Evolutionary conservation across 1,284 basidiomycete genomes (phyloP), one percentile per base, ranked within the genome.

Genomic region (Sporisorium sorghi): DNA sequence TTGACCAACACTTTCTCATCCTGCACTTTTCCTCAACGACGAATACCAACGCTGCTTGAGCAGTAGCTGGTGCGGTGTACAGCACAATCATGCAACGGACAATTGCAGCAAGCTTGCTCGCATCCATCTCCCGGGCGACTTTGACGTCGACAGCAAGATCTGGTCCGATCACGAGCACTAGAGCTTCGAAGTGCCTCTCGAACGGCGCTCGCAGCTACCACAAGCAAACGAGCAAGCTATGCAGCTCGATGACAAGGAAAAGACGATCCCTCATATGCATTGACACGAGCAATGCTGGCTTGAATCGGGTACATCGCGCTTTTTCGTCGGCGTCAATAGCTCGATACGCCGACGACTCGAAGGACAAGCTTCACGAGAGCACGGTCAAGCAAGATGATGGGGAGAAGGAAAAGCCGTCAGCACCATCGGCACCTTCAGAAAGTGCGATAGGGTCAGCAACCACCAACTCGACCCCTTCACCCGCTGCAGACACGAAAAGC

Each of bases 261-360:
- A 21, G 15, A 10, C n/a, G 9, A 19, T 4, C 6, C 0, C 17
- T 19, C n/a, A 1, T 19, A 28, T 11, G 24, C 7, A 30, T 3
- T 4, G 19, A 24, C 26, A 37, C 8, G 8, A 12, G 5, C 14
- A 4, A 39, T 14, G n/a, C 14, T 1, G 21, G 10, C 26, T 52
- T 19, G 24, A 35, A 6, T 5, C 24, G 19, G 6, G 15, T 2
- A 0, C 6, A 9, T 43, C 52, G 48, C 23, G 14, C 4, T 19
- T 60, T 67, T 26, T 26, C 49, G n/a, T 35, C 49, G 1, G 15
- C 43, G 14, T 60, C 64, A 3, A 58, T 49, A 33, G 24, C 26
- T 26, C 54, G 58, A 21, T 55, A 19, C 11, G 46, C 50, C 8
- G 56, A 66, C 21, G 35, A 47, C 7, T 6, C 23, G 28, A 59